Evolutionary conservation across 1,139 yeast genomes (phyloP), one percentile per base, ranked within the genome.

Genomic region (Debaryomyces robertsiae): DNA sequence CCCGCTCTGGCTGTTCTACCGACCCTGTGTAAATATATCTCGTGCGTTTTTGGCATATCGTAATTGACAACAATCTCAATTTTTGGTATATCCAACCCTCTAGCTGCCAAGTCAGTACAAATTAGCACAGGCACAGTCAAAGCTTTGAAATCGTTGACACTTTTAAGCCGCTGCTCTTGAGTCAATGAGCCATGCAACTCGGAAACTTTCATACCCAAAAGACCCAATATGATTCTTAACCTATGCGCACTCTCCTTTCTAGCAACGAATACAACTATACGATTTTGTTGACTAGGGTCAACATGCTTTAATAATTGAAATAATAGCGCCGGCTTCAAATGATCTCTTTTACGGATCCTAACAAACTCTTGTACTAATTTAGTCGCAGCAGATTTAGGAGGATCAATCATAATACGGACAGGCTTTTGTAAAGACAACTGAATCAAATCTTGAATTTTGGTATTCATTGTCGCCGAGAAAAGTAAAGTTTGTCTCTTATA

Each of bases 1-100:
- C 98, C 98, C 40, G 97, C 99, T 79, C 99, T 88, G 9, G 98
- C 99, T 42, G 98, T 93, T 77, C 99, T 87, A 67, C 98, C 98
- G 47, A 94, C 97, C 73, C 99, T 84, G 67, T 93, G 98, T 60
- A 93, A 73, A 62, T 93, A 94, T 30, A 90, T 79, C 52, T 93
- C 98, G 57, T 86, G 83, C 17, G 86, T 74, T 60, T 89, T 88
- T 39, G 98, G 98, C 95, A 94, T 89, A 59, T 94, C 98, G 62
- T 77, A 94, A 65, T 93, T 93, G 57, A 93, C 77, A 40, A 93
- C 98, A 45, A 85, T 82, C 61, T 90, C 98, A 61, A 93, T 90
- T 67, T 91, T 91, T 47, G 98, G 98, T 59, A 93, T 93, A 85
- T 93, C 99, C 60, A 93, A 78, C 76, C 99, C 99, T 79, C 99